Evolutionary conservation across 345 rosid genomes (phyloP), one percentile per base, ranked within the genome.

Genomic region (Raphanus raphanistrum): DNA sequence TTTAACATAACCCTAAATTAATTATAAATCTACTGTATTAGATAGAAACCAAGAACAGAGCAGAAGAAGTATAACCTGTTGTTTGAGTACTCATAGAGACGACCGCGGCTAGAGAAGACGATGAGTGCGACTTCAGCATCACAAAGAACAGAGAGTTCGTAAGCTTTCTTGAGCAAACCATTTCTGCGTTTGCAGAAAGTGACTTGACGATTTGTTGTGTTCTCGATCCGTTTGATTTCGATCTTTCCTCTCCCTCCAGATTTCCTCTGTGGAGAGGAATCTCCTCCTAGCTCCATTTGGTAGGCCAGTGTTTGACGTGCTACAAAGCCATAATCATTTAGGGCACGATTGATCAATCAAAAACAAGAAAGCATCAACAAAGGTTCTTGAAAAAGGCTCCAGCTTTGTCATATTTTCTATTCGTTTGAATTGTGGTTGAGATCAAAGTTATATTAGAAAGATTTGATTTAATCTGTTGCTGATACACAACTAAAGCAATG

Each of bases 181-280:
- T 90, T 92, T 68, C 99, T 86, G 64, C 99, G 84, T 84, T 95
- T 95, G 83, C 99, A 95, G 83, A 95, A 95, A 76, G 98, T 95
- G 3, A 95, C 99, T 81, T 95, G 99, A 16, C 99, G 92, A 76
- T 92, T 95, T 0, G 98, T 92, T 1, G 99, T 95, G 93, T 95
- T 95, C 71, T 95, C 99, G 90, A 95, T 95, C 93, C 98, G 89
- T 88, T 95, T 95, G 92, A 95, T 95, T 88, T 91, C 99, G 80
- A 95, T 93, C 96, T 95, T 95, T 64, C 99, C 99, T 80, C 99
- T 89, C 6, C 98, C 99, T 48, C 17, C 54, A 21, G 84, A 79
- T 77, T 89, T 90, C 84, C 88, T 91, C 92, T 77, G 84, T n/a
- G 90, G 84, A 43, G 90, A 86, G 43, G 59, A 84, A 80, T 84